Evolutionary conservation across 805 yeast genomes (phyloP), one percentile per base, ranked within the genome.

Genomic region (Kuraishia piskuri): DNA sequence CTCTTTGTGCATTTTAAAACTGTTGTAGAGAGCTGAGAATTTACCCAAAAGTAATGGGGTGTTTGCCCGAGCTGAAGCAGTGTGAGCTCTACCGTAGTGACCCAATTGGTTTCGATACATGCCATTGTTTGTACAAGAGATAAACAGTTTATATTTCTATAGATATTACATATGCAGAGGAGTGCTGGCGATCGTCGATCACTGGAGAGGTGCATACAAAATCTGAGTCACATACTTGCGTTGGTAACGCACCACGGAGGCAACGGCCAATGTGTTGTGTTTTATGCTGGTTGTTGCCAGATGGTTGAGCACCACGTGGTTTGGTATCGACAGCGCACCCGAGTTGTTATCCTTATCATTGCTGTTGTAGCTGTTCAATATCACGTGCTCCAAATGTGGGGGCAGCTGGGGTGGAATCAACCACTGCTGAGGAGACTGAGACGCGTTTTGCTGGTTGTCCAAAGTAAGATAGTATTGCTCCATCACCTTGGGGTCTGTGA

Each of bases 391-490:
- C 56, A 94, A 75, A 68, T 92, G 99, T 9, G 99, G 99, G 8
- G 99, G 99, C 50, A 94, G 75, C 64, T 88, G 96, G 22, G 99
- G 99, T 21, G 99, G 98, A 26, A 95, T 90, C 52, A 91, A 79
- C 74, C 73, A 70, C 52, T 70, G 73, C 52, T 68, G 71, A 77
- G 74, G 84, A 73, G 71, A 81, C 72, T 72, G 79, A 70, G 68
- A 83, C 68, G 73, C 77, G 49, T 73, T 74, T 64, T 83, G 84
- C 48, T 85, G 80, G 60, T 80, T 81, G 62, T 88, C 95, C 51
- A 88, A 73, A 1, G 92, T 88, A 49, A 83, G 71, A 62, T 88
- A 88, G 63, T 88, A 88, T 59, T 86, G 90, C 64, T 88, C 92
- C 95, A 88, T 88, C 1, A 86, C 92, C 54, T 86, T 80, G 2